These are phyloP conservation scores for Jackrogersella multiformis DNA, from an alignment of 495 filamentous ascomycete genomes.

Conservation along the genomic window DNA sequence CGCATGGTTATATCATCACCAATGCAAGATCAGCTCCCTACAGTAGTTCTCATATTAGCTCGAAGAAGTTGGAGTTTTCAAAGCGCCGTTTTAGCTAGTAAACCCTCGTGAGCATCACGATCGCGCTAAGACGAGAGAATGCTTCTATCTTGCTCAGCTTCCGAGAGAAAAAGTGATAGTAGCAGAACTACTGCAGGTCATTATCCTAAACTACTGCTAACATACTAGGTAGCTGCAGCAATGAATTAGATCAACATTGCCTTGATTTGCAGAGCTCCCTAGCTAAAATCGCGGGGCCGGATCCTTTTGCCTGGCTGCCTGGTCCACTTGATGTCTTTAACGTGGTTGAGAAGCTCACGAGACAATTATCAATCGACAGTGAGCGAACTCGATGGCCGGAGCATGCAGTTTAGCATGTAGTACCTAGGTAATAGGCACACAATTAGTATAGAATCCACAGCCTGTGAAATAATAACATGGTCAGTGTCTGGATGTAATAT, in stretches of 20 bases:
- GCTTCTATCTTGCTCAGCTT: too few relatives aligned
- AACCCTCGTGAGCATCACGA: conserved; percentile 11
- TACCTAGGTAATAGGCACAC: not conserved
- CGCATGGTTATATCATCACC: not conserved
- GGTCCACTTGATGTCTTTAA: conserved; percentile 31
- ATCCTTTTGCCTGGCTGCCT: conserved; percentile 18
- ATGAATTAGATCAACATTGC: conserved; percentile 7
- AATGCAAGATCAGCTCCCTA: not conserved
- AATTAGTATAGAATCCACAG: too few relatives aligned
- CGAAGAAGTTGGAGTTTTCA: conserved; percentile 1
- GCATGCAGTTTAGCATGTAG: not conserved
- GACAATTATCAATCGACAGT: conserved; percentile 1
- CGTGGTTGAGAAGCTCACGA: conserved; percentile 24
- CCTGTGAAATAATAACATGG: too few relatives aligned
- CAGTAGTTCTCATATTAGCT: conserved; percentile 1
- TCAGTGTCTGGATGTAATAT: too few relatives aligned
- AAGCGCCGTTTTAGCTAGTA: conserved; percentile 6
- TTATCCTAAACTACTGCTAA: conserved; percentile 11
- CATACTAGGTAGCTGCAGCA: too few relatives aligned
- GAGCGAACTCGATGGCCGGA: conserved; percentile 6
- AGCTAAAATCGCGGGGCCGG: conserved; percentile 14
- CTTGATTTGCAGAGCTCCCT: conserved; percentile 25
- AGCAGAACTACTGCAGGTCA: conserved; percentile 37
- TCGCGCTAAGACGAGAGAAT: conserved; percentile 11
- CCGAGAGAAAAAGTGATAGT: too few relatives aligned